Conservation (phyloP, 75 land plant genomes). For the Sequoiadendron giganteum region DNA sequence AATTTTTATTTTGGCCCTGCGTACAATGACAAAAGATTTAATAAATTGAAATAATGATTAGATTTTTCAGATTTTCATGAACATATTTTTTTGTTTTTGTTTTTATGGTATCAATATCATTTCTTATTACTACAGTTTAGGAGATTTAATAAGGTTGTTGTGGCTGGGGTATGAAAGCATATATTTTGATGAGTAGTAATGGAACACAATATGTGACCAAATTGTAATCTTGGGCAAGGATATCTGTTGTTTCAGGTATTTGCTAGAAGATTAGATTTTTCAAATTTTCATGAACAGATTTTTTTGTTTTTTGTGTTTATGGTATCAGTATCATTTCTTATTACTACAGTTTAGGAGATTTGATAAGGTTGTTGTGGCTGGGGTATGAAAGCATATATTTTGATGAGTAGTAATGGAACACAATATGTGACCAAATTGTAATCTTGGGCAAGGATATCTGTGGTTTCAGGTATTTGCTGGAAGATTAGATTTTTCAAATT, state of each 20-base stretch:
- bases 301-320: too few relatives aligned
- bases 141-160: neutral
- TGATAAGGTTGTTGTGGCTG: neutral
- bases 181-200: neutral
- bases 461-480: slow-evolving; percentile 51
- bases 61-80: too few relatives aligned
- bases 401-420: neutral
- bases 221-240: neutral
- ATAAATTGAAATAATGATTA: neutral
- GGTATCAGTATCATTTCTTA: too few relatives aligned
- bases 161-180: neutral
- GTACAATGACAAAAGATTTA: too few relatives aligned
- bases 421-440: neutral
- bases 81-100: too few relatives aligned
- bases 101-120: too few relatives aligned
- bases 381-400: neutral
- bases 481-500: slow-evolving; percentile 16
- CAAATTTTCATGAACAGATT: too few relatives aligned
- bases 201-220: neutral
- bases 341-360: neutral
- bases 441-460: neutral
- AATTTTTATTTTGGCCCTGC: neutral
- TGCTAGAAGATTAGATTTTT: too few relatives aligned
- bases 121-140: neutral
- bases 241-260: slow-evolving; percentile 39